A percentile compares a stretch with the other conserved stretches of the same genome.
Evolutionary conservation across 495 filamentous ascomycete species (phyloP).

Genomic region (Xylaria sp.): DNA sequence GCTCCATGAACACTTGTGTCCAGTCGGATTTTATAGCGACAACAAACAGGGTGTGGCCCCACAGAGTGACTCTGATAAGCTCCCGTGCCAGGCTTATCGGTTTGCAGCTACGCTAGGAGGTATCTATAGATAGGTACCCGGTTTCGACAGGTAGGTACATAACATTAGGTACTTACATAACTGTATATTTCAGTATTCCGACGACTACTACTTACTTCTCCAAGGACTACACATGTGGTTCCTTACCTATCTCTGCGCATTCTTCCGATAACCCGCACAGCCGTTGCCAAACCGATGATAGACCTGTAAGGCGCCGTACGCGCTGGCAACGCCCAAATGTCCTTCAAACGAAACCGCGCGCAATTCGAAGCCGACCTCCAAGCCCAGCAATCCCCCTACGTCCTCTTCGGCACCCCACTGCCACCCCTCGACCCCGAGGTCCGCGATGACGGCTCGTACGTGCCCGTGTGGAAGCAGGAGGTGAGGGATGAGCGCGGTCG

Average conservation of each 20-base stretch:
- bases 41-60: background rate
- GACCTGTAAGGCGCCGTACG: conserved; percentile 18
- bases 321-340: conserved; percentile 58
- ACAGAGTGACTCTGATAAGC: conserved; percentile 10
- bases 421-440: conserved; percentile 78
- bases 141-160: background rate
- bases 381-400: conserved; percentile 77
- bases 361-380: conserved; percentile 79
- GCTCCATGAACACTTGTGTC: background rate
- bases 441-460: conserved; percentile 92
- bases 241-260: background rate
- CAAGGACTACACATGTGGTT: background rate
- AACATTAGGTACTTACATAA: background rate
- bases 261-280: background rate
- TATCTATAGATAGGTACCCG: background rate
- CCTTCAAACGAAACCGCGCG: conserved; percentile 79
- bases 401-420: conserved; percentile 84
- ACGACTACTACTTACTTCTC: background rate
- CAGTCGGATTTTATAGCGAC: conserved; percentile 14
- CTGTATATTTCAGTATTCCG: background rate
- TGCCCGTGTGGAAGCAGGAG: conserved; percentile 96
- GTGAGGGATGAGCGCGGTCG: conserved; percentile 91
- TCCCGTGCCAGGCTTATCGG: conserved; percentile 10
- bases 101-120: background rate
- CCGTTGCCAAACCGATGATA: conserved; percentile 18